Conservation (phyloP, 345 rosid species). For the Arabidopsis arenosa region DNA sequence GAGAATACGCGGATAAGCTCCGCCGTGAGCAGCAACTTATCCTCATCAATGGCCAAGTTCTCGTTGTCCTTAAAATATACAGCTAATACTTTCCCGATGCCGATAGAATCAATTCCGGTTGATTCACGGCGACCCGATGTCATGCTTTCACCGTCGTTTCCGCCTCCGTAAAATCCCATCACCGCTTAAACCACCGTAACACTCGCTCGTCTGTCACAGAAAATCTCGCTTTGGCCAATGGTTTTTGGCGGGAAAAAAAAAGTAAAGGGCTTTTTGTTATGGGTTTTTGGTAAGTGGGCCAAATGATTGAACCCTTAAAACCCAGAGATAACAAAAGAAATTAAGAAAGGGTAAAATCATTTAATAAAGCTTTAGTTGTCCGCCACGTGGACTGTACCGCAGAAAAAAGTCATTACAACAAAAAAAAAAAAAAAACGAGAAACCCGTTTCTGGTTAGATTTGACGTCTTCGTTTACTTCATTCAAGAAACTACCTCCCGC, state of each 20-base stretch:
- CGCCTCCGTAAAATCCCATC: slow-evolving; percentile 49
- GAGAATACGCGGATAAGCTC: slow-evolving; percentile 77
- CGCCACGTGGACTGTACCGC: slow-evolving; percentile 33
- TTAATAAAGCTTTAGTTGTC: neutral
- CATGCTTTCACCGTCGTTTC: slow-evolving; percentile 36
- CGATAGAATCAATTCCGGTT: slow-evolving; percentile 47
- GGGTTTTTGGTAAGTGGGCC: slow-evolving; percentile 27
- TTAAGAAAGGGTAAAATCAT: neutral
- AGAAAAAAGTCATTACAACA: neutral
- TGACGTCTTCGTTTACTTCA: slow-evolving; percentile 43
- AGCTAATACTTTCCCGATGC: slow-evolving; percentile 52
- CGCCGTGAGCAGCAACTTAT: slow-evolving; percentile 55
- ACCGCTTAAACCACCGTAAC: slow-evolving; percentile 20
- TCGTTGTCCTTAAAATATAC: slow-evolving; percentile 68
- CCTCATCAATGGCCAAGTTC: slow-evolving; percentile 53
- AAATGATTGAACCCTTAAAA: slow-evolving; percentile 20
- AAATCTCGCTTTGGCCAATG: neutral
- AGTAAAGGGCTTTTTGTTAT: neutral
- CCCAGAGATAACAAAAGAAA: neutral
- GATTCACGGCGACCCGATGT: slow-evolving; percentile 34
- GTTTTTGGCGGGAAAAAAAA: slow-evolving; percentile 39
- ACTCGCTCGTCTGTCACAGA: neutral
- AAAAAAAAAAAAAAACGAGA: slow-evolving; percentile 14
- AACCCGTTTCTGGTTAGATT: slow-evolving; percentile 40
- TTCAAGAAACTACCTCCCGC: slow-evolving; percentile 36